phyloP scores from a whole-genome alignment of 805 yeast species.

The Isabelozyma rhagii region DNA sequence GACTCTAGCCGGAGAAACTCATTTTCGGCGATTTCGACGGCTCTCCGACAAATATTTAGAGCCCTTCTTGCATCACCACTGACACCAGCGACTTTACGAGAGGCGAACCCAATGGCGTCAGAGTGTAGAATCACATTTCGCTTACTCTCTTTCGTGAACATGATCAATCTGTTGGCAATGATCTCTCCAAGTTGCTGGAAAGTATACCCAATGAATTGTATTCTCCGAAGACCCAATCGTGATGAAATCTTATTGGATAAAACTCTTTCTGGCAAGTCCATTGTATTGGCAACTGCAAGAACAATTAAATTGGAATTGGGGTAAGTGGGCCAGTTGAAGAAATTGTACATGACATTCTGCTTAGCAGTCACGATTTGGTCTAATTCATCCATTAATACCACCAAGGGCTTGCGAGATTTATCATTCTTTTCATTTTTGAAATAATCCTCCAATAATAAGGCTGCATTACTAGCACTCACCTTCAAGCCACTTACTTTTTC shows the following conservation, averaged over 20 bases:
- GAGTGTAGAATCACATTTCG: conserved; percentile 47
- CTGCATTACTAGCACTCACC: conserved; percentile 62
- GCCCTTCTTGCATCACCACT: conserved; percentile 98
- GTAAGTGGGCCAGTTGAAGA: conserved; percentile 96
- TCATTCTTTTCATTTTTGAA: conserved; percentile 43
- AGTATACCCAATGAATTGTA: conserved; percentile 86
- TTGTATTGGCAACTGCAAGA: conserved; percentile 92
- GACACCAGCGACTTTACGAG: conserved; percentile 92
- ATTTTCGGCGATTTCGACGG: conserved; percentile 80
- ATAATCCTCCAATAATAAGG: conserved; percentile 65
- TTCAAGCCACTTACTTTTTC: conserved; percentile 59
- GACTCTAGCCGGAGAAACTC: conserved; percentile 42
- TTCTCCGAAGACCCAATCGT: conserved; percentile 81
- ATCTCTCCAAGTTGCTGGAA: conserved; percentile 73
- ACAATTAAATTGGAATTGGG: conserved; percentile 76
- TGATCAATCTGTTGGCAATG: conserved; percentile 65
- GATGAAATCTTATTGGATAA: conserved; percentile 87
- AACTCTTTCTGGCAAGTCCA: conserved; percentile 92
- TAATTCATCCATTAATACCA: conserved; percentile 84
- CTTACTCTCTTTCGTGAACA: conserved; percentile 27
- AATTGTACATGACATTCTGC: conserved; percentile 88
- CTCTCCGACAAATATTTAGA: conserved; percentile 79
- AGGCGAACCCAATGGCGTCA: conserved; percentile 88
- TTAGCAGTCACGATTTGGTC: conserved; percentile 85
- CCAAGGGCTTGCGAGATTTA: conserved; percentile 49